phyloP scores from a whole-genome alignment of 306 rosid species.

The Trifolium repens region DNA sequence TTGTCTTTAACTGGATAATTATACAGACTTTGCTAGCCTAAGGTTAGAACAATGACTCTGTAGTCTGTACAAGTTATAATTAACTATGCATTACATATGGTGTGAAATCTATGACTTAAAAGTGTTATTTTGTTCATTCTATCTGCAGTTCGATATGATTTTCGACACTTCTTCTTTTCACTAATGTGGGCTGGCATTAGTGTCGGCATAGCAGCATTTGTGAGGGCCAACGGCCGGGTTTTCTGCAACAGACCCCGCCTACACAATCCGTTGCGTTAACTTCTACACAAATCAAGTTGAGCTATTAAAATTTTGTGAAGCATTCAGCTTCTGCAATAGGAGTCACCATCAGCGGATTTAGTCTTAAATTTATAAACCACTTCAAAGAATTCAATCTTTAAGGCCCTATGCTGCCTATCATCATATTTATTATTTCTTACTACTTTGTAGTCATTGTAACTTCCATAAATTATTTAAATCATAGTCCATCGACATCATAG shows the following conservation, averaged over 20 bases:
- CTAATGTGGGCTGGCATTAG: slow-evolving; percentile 86
- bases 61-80: slow-evolving; percentile 2
- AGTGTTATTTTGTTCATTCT: slow-evolving; percentile 18
- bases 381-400: slow-evolving; percentile 38
- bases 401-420: slow-evolving; percentile 41
- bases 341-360: slow-evolving; percentile 30
- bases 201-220: slow-evolving; percentile 76
- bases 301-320: slow-evolving; percentile 28
- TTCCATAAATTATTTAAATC: slow-evolving; percentile 39
- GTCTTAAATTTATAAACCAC: slow-evolving; percentile 28
- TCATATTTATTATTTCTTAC: slow-evolving; percentile 44
- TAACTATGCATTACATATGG: not conserved
- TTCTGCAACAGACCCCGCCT: slow-evolving; percentile 96
- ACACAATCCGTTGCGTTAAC: slow-evolving; percentile 66
- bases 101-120: slow-evolving; percentile 24
- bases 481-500: slow-evolving; percentile 36
- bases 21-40: slow-evolving; percentile 23
- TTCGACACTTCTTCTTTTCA: slow-evolving; percentile 82
- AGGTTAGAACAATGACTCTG: slow-evolving; percentile 23
- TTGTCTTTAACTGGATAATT: slow-evolving; percentile 30
- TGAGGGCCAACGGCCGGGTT: slow-evolving; percentile 85
- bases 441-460: slow-evolving; percentile 39
- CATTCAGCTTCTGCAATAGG: slow-evolving; percentile 44
- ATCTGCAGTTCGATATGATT: slow-evolving; percentile 71
- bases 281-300: slow-evolving; percentile 12